Evolutionary conservation across 768 basidiomycete species (phyloP).

Genomic region (Baorangia bicolor): DNA sequence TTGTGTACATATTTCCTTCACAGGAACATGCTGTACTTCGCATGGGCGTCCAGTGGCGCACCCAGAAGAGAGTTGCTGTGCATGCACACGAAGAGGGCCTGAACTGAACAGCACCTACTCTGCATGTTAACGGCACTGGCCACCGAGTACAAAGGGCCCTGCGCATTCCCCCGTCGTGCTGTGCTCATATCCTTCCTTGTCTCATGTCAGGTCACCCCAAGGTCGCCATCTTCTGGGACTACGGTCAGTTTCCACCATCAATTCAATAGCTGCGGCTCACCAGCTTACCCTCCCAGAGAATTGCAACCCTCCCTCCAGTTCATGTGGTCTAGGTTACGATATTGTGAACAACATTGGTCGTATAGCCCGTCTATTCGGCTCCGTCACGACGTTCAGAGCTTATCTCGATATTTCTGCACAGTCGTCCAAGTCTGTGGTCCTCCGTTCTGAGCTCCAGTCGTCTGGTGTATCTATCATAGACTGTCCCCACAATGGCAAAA

Average conservation of each 20-base stretch:
- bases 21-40: slow-evolving; percentile 19
- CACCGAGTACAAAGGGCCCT: slow-evolving; percentile 26
- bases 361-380: slow-evolving; percentile 47
- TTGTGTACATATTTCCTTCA: slow-evolving; percentile 1
- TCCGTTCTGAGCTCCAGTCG: slow-evolving; percentile 43
- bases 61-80: slow-evolving; percentile 13
- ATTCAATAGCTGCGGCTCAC: neutral
- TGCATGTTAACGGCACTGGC: slow-evolving; percentile 14
- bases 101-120: slow-evolving; percentile 6
- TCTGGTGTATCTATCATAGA: slow-evolving; percentile 44
- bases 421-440: slow-evolving; percentile 31
- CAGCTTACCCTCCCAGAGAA: slow-evolving; percentile 27
- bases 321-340: slow-evolving; percentile 38
- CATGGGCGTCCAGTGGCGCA: slow-evolving; percentile 20
- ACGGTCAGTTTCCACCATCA: slow-evolving; percentile 24
- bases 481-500: slow-evolving; percentile 34
- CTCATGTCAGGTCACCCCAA: slow-evolving; percentile 36
- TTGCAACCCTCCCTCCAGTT: slow-evolving; percentile 30
- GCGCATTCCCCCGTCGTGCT: neutral
- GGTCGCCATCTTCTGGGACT: slow-evolving; percentile 46
- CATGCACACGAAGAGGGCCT: slow-evolving; percentile 12
- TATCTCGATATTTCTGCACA: slow-evolving; percentile 49
- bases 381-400: slow-evolving; percentile 50
- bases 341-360: slow-evolving; percentile 44
- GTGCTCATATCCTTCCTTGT: slow-evolving; percentile 10